Conservation (phyloP, 23 red algal species). For the Gracilaria caudata region DNA sequence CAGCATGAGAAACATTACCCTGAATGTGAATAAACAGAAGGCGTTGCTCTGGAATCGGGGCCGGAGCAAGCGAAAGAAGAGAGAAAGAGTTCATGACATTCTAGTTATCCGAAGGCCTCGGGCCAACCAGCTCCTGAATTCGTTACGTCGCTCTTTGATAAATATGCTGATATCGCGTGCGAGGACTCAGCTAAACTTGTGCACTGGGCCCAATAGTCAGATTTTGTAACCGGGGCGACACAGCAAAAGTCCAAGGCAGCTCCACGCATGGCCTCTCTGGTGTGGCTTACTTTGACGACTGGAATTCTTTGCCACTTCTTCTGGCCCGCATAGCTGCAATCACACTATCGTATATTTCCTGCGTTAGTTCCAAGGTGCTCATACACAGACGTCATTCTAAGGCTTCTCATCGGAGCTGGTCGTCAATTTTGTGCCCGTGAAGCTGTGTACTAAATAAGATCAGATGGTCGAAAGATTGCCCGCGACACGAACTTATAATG, state of each 20-base stretch:
- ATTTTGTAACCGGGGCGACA: slow-evolving; percentile 16
- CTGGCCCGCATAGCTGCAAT: background rate
- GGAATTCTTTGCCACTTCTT: background rate
- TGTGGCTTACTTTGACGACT: background rate
- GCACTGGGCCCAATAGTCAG: background rate
- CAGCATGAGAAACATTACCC: background rate
- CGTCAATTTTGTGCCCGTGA: background rate
- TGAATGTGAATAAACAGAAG: slow-evolving; percentile 10
- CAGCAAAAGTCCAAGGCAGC: background rate
- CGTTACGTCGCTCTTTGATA: background rate
- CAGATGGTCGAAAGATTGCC: background rate
- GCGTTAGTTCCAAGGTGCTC: background rate
- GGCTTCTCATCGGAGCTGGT: background rate
- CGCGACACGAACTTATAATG: background rate
- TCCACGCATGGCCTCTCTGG: background rate
- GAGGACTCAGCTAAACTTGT: slow-evolving; percentile 12
- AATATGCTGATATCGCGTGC: slow-evolving; percentile 9
- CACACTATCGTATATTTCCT: background rate
- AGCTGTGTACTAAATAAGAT: background rate
- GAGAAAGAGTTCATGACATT: background rate
- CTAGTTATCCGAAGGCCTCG: background rate
- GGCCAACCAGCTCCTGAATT: background rate
- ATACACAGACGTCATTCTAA: background rate
- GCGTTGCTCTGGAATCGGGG: slow-evolving; percentile 21
- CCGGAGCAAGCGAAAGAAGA: slow-evolving; percentile 3